A percentile compares a stretch with the other conserved stretches of the same genome.
Evolutionary conservation across 2,329 filamentous ascomycete genomes (phyloP).

Genomic region (Ophiostoma tasmaniense): DNA sequence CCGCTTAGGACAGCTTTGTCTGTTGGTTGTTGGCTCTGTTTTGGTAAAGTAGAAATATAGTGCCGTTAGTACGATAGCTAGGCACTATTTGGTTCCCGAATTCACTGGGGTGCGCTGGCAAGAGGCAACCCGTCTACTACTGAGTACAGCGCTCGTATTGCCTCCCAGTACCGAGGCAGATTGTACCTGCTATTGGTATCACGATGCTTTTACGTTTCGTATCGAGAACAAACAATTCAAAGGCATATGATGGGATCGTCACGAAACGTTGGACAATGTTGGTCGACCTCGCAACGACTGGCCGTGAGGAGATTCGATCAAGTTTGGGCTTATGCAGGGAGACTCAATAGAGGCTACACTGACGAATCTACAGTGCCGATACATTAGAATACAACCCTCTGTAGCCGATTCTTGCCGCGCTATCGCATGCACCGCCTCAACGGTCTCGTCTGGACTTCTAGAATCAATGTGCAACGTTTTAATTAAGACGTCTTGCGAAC

Average conservation of each 20-base stretch:
- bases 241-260: background rate
- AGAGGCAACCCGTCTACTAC: background rate
- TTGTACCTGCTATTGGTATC: no score
- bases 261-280: background rate
- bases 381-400: background rate
- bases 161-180: background rate
- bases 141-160: background rate
- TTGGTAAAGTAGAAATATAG: background rate
- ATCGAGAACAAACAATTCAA: background rate
- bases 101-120: background rate
- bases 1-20: background rate
- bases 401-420: background rate
- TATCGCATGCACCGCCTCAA: background rate
- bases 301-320: background rate
- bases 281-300: background rate
- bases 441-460: background rate
- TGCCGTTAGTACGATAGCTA: background rate
- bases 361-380: background rate
- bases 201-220: background rate
- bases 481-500: no score
- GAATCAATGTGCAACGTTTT: background rate
- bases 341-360: background rate
- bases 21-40: background rate
- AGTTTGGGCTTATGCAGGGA: constrained; percentile 1
- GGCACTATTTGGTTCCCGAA: background rate